phyloP scores from a whole-genome alignment of 805 yeast species.

The Kodamaea kaohsiungensis region DNA sequence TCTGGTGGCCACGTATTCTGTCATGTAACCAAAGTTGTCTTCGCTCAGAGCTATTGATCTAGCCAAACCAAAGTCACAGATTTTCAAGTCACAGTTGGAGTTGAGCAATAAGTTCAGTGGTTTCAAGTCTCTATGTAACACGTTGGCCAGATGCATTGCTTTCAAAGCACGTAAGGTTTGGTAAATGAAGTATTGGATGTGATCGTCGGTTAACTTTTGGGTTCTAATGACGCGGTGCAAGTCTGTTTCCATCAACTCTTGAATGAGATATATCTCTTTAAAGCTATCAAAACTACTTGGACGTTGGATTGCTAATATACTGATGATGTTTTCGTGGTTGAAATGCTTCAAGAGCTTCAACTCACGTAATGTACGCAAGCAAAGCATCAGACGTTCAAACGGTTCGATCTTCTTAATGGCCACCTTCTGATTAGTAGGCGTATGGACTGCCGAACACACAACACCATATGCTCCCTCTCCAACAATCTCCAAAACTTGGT shows the following conservation, averaged over 20 bases:
- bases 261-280: slow-evolving; percentile 84
- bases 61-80: slow-evolving; percentile 94
- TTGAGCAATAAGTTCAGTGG: slow-evolving; percentile 86
- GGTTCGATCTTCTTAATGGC: slow-evolving; percentile 96
- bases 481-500: slow-evolving; percentile 78
- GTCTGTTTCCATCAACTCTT: slow-evolving; percentile 88
- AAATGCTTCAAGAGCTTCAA: slow-evolving; percentile 86
- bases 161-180: slow-evolving; percentile 89
- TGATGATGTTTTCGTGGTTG: slow-evolving; percentile 90
- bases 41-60: slow-evolving; percentile 61
- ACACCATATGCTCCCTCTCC: slow-evolving; percentile 98
- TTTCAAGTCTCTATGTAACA: slow-evolving; percentile 88
- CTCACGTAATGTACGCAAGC: slow-evolving; percentile 86
- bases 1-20: slow-evolving; percentile 96
- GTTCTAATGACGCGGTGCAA: slow-evolving; percentile 78
- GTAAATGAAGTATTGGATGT: slow-evolving; percentile 89
- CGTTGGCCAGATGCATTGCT: slow-evolving; percentile 91
- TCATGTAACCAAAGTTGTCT: slow-evolving; percentile 79
- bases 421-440: slow-evolving; percentile 83
- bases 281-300: slow-evolving; percentile 76
- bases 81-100: slow-evolving; percentile 89
- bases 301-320: slow-evolving; percentile 84
- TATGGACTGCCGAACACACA: slow-evolving; percentile 86
- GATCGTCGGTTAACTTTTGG: slow-evolving; percentile 86
- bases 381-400: slow-evolving; percentile 84